Evolutionary conservation across 2,329 filamentous ascomycete genomes (phyloP).

Genomic region (Xylaria sp.): DNA sequence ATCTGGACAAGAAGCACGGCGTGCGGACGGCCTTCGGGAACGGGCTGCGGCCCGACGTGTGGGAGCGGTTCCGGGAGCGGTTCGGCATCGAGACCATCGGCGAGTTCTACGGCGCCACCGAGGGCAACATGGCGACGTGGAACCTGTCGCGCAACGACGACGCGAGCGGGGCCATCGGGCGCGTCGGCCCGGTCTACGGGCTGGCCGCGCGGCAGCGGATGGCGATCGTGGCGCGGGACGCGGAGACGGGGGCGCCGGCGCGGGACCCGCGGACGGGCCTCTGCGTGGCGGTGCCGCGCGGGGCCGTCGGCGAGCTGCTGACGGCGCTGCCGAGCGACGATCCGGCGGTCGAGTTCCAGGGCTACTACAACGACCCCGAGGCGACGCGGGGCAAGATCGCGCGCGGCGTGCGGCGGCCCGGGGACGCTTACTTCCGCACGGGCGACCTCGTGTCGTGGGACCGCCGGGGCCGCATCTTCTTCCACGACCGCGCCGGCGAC

Average conservation of each 20-base stretch:
- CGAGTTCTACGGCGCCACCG: slow-evolving; percentile 82
- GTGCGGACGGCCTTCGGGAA: slow-evolving; percentile 83
- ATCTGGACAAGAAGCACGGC: slow-evolving; percentile 71
- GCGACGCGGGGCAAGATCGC: slow-evolving; percentile 76
- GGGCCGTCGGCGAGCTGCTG: slow-evolving; percentile 75
- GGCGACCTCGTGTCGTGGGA: slow-evolving; percentile 82
- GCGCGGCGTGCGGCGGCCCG: slow-evolving; percentile 70
- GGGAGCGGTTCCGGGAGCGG: slow-evolving; percentile 79
- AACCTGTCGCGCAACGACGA: slow-evolving; percentile 76
- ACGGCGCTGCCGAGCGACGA: slow-evolving; percentile 71
- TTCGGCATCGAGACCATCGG: slow-evolving; percentile 74
- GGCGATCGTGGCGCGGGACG: slow-evolving; percentile 71
- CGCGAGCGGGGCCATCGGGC: slow-evolving; percentile 76
- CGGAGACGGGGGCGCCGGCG: slow-evolving; percentile 66
- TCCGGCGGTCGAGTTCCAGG: slow-evolving; percentile 66
- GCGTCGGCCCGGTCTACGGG: slow-evolving; percentile 65
- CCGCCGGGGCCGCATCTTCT: slow-evolving; percentile 71
- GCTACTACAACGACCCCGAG: slow-evolving; percentile 75
- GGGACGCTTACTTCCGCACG: slow-evolving; percentile 81
- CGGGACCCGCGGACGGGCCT: slow-evolving; percentile 72
- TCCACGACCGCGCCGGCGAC: slow-evolving; percentile 79
- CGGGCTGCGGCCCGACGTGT: slow-evolving; percentile 82
- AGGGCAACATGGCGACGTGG: slow-evolving; percentile 70
- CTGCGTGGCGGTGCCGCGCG: slow-evolving; percentile 60
- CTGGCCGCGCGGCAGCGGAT: slow-evolving; percentile 54